Base-by-base conservation (phyloP, 2,329 filamentous ascomycete genomes). In the Phialemoniopsis sp. region DNA sequence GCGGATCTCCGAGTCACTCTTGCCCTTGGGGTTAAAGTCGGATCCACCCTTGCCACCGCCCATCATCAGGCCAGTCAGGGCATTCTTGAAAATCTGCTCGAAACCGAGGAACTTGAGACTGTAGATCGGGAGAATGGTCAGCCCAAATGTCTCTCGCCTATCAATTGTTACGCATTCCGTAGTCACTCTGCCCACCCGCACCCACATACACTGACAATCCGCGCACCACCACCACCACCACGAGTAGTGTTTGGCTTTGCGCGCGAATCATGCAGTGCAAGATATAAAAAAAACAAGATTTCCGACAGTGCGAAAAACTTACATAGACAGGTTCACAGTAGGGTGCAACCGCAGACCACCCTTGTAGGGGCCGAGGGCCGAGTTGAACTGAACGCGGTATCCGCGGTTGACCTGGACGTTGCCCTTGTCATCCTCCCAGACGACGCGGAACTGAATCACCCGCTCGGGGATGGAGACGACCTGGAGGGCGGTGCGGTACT, bases 61-160 rank as follows among this genome's bases (percentile, higher is more conserved):
- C 82, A 98, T 96, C 73, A 80, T 88, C 59, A 94, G 82, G 60
- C 93, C 93, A 46, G 93, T 97, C 53, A 97, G 74, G 52, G 93
- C 93, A 87, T 97, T 97, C 81, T 97, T 97, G 80, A 97, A 97
- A 72, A 91, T 94, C 74, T 97, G 93, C 82, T 98, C 93, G 59
- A 97, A 97, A 51, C 91, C 93, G 60, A 98, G 79, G 73, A 97
- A 97, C 76, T 98, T 98, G 57, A 98, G 80, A 58, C 67, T 69
- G 38, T 38, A 43, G 17, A 15, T n/a, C n/a, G 15, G 31, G 9
- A 80, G 74, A 41, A 72, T 74, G 40, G 72, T 68, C 40, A 52
- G 42, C 34, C 21, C 21, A 26, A 26, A 36, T 40, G 15, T 35
- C 18, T 41, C 28, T 9, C 15, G 13, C 5, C 12, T 13, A 13